Evolutionary conservation across 2,329 filamentous ascomycete species (phyloP).

Genomic region (Arthroderma sp.): DNA sequence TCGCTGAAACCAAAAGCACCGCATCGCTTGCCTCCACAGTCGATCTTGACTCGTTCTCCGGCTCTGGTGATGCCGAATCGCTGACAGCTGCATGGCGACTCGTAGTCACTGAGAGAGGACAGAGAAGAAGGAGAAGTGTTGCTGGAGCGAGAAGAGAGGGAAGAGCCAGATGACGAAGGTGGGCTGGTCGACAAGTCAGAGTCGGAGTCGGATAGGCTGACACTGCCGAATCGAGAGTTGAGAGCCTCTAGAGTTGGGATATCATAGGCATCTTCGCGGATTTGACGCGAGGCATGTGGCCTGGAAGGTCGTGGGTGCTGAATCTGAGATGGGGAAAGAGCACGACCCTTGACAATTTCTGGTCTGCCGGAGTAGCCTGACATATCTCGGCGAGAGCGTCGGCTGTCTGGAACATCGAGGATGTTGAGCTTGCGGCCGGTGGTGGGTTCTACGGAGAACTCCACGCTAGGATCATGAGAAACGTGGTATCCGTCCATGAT

Average conservation of each 20-base stretch:
- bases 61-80: constrained; percentile 92
- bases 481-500: constrained; percentile 99
- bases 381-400: constrained; percentile 30
- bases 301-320: constrained; percentile 79
- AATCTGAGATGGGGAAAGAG: constrained; percentile 79
- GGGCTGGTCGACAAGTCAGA: constrained; percentile 63
- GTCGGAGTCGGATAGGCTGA: constrained; percentile 57
- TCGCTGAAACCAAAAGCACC: constrained; percentile 47
- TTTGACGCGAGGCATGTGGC: constrained; percentile 73
- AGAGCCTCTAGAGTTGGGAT: constrained; percentile 66
- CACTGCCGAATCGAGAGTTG: constrained; percentile 59
- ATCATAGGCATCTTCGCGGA: constrained; percentile 70
- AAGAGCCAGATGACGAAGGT: constrained; percentile 49
- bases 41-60: constrained; percentile 86
- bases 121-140: constrained; percentile 39
- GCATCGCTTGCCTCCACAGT: constrained; percentile 83
- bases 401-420: constrained; percentile 69
- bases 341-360: constrained; percentile 76
- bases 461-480: constrained; percentile 84
- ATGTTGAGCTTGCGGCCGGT: constrained; percentile 96
- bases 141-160: constrained; percentile 64
- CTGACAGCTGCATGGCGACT: constrained; percentile 71
- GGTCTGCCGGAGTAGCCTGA: constrained; percentile 23
- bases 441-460: constrained; percentile 85
- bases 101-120: constrained; percentile 54